Conservation (phyloP, 768 basidiomycete species). For the Boletus pseudo-olivaceus region DNA sequence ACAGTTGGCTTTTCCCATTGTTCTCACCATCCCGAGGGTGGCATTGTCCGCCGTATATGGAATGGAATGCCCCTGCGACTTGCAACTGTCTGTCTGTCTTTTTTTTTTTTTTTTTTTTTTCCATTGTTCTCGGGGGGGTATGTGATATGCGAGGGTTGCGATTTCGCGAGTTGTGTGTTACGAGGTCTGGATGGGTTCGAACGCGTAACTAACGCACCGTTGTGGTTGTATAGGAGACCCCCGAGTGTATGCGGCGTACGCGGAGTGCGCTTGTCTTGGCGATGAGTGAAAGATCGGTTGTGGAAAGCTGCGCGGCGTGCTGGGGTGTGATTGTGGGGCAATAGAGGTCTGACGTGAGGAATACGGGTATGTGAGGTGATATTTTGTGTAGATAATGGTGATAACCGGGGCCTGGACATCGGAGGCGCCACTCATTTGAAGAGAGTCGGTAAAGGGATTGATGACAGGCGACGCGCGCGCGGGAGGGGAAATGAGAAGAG, state of each 20-base stretch:
- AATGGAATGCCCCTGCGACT: slow-evolving; percentile 3
- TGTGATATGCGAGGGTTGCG: too few species aligned
- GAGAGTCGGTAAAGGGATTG: too few species aligned
- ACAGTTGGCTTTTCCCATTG: slow-evolving; percentile 6
- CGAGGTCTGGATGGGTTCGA: not conserved
- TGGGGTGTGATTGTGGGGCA: slow-evolving; percentile 35
- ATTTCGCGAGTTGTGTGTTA: slow-evolving; percentile 2
- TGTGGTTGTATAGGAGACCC: slow-evolving; percentile 33
- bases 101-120: slow-evolving; percentile 7
- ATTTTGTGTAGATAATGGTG: too few species aligned
- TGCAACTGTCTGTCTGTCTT: not conserved
- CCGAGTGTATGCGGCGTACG: slow-evolving; percentile 37
- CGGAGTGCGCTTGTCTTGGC: slow-evolving; percentile 44
- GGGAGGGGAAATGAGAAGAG: too few species aligned
- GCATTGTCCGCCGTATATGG: slow-evolving; percentile 26
- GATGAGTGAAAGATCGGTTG: slow-evolving; percentile 48
- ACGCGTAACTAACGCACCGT: slow-evolving; percentile 10
- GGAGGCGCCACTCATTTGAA: too few species aligned
- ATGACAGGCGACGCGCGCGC: too few species aligned
- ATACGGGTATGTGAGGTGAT: too few species aligned
- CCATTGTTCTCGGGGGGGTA: slow-evolving; percentile 21
- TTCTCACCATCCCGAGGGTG: not conserved
- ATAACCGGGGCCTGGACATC: too few species aligned
- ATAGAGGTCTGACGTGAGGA: too few species aligned
- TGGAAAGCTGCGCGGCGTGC: slow-evolving; percentile 47